Evolutionary conservation across 352 stramenopile species (phyloP).

Genomic region (Phytophthora syringae): DNA sequence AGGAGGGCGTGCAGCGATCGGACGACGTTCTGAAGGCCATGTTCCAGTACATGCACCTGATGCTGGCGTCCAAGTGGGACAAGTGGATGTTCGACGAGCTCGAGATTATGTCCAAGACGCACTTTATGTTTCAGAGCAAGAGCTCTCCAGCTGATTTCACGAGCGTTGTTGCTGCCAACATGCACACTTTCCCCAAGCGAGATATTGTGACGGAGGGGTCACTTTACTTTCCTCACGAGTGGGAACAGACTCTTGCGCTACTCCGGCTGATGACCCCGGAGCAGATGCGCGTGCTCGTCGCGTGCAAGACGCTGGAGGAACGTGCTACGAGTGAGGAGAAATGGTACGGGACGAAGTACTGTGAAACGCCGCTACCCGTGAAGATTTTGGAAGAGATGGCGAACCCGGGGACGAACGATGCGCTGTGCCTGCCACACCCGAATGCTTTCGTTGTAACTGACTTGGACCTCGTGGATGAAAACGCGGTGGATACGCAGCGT

Average conservation of each 20-base stretch:
- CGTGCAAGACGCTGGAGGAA: conserved; percentile 39
- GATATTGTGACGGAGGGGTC: conserved; percentile 60
- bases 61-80: conserved; percentile 39
- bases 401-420: conserved; percentile 35
- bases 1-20: conserved; percentile 54
- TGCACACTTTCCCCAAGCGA: conserved; percentile 59
- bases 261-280: conserved; percentile 49
- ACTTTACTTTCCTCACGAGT: conserved; percentile 60
- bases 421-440: conserved; percentile 41
- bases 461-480: conserved; percentile 24
- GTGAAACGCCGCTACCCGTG: conserved; percentile 30
- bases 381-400: conserved; percentile 38
- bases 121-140: conserved; percentile 76
- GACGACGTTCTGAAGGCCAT: conserved; percentile 61
- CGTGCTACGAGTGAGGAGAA: conserved; percentile 40
- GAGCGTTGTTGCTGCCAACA: conserved; percentile 56
- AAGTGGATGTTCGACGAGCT: conserved; percentile 73
- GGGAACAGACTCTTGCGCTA: conserved; percentile 46
- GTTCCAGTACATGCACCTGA: conserved; percentile 68
- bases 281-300: conserved; percentile 46
- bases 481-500: conserved; percentile 17
- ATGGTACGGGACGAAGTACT: conserved; percentile 57
- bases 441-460: conserved; percentile 42
- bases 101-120: conserved; percentile 53
- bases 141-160: conserved; percentile 70